Evolutionary conservation across 2,329 filamentous ascomycete genomes (phyloP).

Genomic region (Trichoderma harzianum): DNA sequence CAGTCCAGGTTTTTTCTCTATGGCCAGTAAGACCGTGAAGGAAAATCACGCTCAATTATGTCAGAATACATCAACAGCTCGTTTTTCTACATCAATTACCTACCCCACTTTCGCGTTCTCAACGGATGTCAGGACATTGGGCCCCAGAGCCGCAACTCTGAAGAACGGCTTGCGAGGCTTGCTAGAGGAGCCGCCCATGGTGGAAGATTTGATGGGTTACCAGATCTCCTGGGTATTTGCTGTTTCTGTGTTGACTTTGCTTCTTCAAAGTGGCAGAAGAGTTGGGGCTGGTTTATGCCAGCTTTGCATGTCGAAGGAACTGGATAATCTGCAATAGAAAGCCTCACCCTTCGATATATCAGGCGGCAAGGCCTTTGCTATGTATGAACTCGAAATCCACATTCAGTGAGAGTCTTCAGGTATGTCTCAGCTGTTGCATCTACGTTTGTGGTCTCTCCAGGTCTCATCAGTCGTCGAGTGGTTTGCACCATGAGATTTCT

Average conservation of each 20-base stretch:
- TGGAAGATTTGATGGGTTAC: too few species aligned
- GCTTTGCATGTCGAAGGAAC: too few species aligned
- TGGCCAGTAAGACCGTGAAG: not conserved
- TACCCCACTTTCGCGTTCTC: not conserved
- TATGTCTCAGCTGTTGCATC: not conserved
- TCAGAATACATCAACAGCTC: not conserved
- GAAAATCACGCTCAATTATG: not conserved
- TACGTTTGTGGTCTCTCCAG: not conserved
- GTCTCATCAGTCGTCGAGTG: not conserved
- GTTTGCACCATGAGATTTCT: not conserved
- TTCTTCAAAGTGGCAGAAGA: not conserved
- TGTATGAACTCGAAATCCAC: not conserved
- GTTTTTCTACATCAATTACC: not conserved
- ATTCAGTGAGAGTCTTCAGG: not conserved
- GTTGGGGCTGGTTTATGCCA: not conserved
- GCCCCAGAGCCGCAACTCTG: not conserved
- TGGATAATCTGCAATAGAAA: not conserved
- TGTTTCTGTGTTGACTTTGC: not conserved
- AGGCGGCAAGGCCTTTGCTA: not conserved
- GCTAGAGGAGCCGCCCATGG: too few species aligned
- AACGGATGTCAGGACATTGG: not conserved
- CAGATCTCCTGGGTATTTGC: not conserved
- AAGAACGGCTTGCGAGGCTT: too few species aligned
- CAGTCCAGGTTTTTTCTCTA: not conserved
- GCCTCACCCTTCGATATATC: not conserved